phyloP scores from a whole-genome alignment of 2,329 filamentous ascomycete species.

The Colletotrichum eremochloae region DNA sequence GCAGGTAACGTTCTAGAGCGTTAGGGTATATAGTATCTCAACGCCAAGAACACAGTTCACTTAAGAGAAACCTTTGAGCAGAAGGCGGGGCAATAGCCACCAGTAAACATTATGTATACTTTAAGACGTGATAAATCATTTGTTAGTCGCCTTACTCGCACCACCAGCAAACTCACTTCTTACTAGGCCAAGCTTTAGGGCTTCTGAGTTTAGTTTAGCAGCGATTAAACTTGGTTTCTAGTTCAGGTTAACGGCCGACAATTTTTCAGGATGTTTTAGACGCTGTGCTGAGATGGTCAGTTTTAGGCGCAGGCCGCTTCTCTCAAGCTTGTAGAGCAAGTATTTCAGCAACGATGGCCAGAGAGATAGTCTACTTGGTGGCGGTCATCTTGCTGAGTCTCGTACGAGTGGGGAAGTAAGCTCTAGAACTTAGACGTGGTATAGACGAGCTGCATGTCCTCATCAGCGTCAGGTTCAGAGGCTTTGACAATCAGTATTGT shows the following conservation, averaged over 20 bases:
- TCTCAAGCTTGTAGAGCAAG: neutral
- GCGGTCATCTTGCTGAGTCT: neutral
- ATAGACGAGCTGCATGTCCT: conserved; percentile 9
- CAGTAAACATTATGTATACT: no score
- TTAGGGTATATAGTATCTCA: no score
- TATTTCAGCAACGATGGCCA: neutral
- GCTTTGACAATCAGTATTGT: neutral
- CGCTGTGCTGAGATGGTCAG: no score
- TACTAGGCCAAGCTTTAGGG: neutral
- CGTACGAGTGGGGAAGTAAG: neutral
- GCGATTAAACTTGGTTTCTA: neutral
- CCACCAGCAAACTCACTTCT: conserved; percentile 7
- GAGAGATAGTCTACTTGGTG: neutral
- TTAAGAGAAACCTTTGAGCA: no score
- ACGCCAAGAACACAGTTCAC: no score
- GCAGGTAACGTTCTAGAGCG: no score
- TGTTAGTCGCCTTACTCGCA: neutral
- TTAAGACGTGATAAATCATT: neutral
- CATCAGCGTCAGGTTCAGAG: neutral
- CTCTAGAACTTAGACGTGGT: neutral
- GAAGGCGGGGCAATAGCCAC: no score
- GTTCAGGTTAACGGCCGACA: conserved; percentile 1
- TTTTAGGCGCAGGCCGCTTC: no score
- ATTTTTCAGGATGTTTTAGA: neutral
- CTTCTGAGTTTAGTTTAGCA: neutral